phyloP scores from a whole-genome alignment of 352 stramenopile genomes.

The Pythium periplocum region DNA sequence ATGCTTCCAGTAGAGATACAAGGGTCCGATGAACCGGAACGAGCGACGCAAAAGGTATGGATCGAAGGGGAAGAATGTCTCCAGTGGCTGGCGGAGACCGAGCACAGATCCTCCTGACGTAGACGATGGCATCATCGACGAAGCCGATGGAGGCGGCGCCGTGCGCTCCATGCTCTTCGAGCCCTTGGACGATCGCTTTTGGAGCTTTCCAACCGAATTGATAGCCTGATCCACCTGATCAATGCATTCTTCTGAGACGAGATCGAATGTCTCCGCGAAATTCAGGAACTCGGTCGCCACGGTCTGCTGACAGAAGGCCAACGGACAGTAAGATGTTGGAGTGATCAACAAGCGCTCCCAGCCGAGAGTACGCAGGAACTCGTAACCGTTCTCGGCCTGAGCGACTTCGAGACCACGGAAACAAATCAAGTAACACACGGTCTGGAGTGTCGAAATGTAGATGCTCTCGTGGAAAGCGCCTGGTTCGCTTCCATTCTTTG shows the following conservation, averaged over 20 bases:
- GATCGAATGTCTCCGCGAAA: slow-evolving; percentile 68
- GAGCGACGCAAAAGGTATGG: slow-evolving; percentile 93
- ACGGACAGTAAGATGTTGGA: slow-evolving; percentile 44
- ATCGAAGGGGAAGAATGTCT: slow-evolving; percentile 97
- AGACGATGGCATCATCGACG: slow-evolving; percentile 13
- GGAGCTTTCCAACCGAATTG: slow-evolving; percentile 32
- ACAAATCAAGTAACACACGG: slow-evolving; percentile 97
- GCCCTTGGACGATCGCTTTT: slow-evolving; percentile 20
- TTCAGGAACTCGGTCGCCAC: slow-evolving; percentile 83
- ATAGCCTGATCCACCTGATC: slow-evolving; percentile 72
- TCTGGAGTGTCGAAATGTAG: slow-evolving; percentile 87
- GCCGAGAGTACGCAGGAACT: slow-evolving; percentile 75
- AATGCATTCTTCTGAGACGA: slow-evolving; percentile 72
- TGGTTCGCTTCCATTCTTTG: slow-evolving; percentile 20
- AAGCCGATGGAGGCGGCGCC: slow-evolving; percentile 28
- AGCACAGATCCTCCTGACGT: slow-evolving; percentile 26
- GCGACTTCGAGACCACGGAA: slow-evolving; percentile 91
- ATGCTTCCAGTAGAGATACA: slow-evolving; percentile 95
- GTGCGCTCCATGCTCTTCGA: slow-evolving; percentile 69
- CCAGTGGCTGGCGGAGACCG: slow-evolving; percentile 51
- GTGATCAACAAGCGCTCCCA: slow-evolving; percentile 75
- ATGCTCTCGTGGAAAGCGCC: slow-evolving; percentile 59
- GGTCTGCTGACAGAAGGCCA: slow-evolving; percentile 74
- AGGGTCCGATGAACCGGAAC: slow-evolving; percentile 89
- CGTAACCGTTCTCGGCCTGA: slow-evolving; percentile 61